phyloP scores from a whole-genome alignment of 1,139 yeast species.

The Saccharomyces pastorianus region DNA sequence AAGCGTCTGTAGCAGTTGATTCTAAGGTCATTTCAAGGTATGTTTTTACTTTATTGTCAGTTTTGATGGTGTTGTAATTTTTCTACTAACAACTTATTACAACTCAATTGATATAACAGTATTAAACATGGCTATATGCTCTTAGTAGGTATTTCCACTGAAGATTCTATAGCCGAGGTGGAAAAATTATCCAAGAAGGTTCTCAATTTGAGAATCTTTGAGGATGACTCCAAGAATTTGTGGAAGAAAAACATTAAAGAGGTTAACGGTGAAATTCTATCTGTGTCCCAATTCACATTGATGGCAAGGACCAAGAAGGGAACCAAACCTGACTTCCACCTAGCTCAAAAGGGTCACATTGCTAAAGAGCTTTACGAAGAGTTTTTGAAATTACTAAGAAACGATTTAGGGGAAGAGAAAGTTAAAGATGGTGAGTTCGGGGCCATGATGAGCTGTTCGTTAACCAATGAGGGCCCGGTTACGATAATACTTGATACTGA shows the following conservation, averaged over 20 bases:
- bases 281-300: constrained; percentile 85
- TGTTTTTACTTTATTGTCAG: constrained; percentile 25
- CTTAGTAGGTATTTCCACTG: constrained; percentile 73
- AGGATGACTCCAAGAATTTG: constrained; percentile 42
- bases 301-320: constrained; percentile 82
- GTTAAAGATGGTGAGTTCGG: constrained; percentile 89
- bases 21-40: constrained; percentile 58
- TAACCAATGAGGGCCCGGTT: constrained; percentile 61
- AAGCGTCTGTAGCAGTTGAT: constrained; percentile 82
- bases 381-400: constrained; percentile 44
- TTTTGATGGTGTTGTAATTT: neutral
- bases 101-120: constrained; percentile 25
- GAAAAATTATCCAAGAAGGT: constrained; percentile 59
- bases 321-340: constrained; percentile 87
- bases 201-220: constrained; percentile 60
- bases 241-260: constrained; percentile 54
- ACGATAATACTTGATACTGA: constrained; percentile 35
- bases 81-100: neutral
- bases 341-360: constrained; percentile 72
- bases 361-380: constrained; percentile 62
- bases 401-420: constrained; percentile 50
- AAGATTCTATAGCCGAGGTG: constrained; percentile 69
- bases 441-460: constrained; percentile 90
- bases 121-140: constrained; percentile 71
- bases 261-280: constrained; percentile 48